These are phyloP conservation scores for Pythium phragmitis DNA, from an alignment of 352 stramenopile genomes.

Conservation along the genomic window DNA sequence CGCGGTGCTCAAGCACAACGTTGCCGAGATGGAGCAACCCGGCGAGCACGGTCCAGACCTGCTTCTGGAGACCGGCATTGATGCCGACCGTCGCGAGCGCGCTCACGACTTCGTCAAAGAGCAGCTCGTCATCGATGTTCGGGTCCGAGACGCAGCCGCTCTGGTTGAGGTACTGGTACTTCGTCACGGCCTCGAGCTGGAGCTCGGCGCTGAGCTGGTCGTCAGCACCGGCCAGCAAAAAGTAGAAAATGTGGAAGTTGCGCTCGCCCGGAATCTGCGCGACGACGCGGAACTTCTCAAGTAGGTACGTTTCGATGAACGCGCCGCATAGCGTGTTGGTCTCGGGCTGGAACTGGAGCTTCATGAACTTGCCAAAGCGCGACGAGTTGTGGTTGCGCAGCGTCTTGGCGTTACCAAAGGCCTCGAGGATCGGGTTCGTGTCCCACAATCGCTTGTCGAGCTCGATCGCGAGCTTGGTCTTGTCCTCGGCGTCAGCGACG, in stretches of 20 bases:
- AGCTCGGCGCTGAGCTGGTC: constrained; percentile 58
- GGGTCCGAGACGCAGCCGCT: constrained; percentile 79
- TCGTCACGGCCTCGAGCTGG: constrained; percentile 49
- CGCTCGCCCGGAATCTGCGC: constrained; percentile 82
- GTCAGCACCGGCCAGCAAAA: constrained; percentile 73
- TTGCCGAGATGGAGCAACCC: constrained; percentile 84
- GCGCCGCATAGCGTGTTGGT: constrained; percentile 72
- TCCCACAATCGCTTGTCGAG: constrained; percentile 87
- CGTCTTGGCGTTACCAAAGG: constrained; percentile 96
- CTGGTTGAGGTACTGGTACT: constrained; percentile 87
- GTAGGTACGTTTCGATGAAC: constrained; percentile 88
- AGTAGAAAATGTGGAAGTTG: constrained; percentile 94
- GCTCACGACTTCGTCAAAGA: constrained; percentile 83
- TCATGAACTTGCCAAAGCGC: constrained; percentile 95
- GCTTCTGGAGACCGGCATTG: constrained; percentile 58
- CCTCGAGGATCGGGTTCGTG: constrained; percentile 92
- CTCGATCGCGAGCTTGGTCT: constrained; percentile 65
- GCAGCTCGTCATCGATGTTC: constrained; percentile 86
- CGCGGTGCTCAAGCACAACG: constrained; percentile 68
- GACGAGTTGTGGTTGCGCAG: constrained; percentile 95
- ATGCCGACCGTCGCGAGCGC: constrained; percentile 81
- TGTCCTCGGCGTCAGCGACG: constrained; percentile 34
- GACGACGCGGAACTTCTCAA: constrained; percentile 90
- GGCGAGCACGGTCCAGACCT: constrained; percentile 76
- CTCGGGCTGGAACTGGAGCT: constrained; percentile 83